Conservation (phyloP, 495 filamentous ascomycete genomes). For the Penicillium fimorum region DNA sequence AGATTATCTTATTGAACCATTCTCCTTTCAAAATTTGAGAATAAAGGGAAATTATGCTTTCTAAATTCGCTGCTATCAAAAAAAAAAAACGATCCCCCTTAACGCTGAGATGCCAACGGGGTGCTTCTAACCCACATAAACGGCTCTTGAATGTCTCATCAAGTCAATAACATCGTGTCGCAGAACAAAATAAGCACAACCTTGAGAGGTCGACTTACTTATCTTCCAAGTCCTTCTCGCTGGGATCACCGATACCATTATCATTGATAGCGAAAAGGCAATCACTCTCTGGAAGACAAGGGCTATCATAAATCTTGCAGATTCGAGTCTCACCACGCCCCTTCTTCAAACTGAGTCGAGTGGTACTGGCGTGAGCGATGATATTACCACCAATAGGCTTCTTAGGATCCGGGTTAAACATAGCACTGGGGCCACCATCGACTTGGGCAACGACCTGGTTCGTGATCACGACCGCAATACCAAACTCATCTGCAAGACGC, state of each 20-base stretch:
- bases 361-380: conserved; percentile 95
- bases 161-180: conserved; percentile 35
- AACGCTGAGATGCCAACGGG: conserved; percentile 2
- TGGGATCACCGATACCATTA: conserved; percentile 94
- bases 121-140: conserved; percentile 10
- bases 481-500: conserved; percentile 93
- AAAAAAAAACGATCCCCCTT: neutral
- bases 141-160: conserved; percentile 23
- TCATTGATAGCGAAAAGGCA: conserved; percentile 96
- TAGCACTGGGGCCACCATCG: conserved; percentile 88
- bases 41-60: neutral
- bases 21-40: neutral
- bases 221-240: conserved; percentile 92
- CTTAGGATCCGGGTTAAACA: conserved; percentile 99
- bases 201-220: conserved; percentile 36
- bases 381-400: conserved; percentile 99
- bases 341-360: conserved; percentile 86
- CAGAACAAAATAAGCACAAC: conserved; percentile 1
- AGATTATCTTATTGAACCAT: neutral
- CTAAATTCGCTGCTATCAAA: neutral
- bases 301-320: conserved; percentile 98
- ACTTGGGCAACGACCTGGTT: conserved; percentile 99
- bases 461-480: conserved; percentile 97
- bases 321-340: conserved; percentile 92
- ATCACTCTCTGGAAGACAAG: conserved; percentile 93